Evolutionary conservation across 164 flowering plant genomes (phyloP), one percentile per base, ranked within the genome.

Genomic region (Chloranthus sessilifolius): DNA sequence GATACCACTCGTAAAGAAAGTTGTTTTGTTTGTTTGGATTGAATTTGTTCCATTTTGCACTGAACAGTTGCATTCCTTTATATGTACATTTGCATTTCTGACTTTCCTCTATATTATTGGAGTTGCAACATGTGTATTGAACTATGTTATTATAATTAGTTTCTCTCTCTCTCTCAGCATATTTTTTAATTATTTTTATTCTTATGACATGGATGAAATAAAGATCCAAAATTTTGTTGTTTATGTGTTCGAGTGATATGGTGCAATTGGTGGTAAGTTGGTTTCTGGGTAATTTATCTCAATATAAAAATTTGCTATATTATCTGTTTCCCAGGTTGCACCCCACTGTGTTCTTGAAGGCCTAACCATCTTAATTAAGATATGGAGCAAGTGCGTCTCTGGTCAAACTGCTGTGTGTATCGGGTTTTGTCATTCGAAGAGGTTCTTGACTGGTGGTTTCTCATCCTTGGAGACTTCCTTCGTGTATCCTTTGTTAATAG

Each of bases 401-500:
- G 75, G 75, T 74, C 96, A 72, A 76, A 72, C 57, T 68, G 74
- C 80, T 61, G 42, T 75, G 74, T 55, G 58, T 68, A 47, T 54
- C 64, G 55, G 61, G 64, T 66, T 61, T 71, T 85, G 47, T 80
- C 86, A 60, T 74, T 83, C 74, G 77, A 71, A 62, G 82, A 87
- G 83, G 83, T 79, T 60, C 90, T 89, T 55, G 82, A 83, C 63
- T 80, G 92, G 96, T 76, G 90, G 76, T 82, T 80, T 73, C 65
- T 74, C 62, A 58, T 67, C 70, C 69, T 66, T 69, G 89, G 84
- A 63, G 81, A 73, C 64, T 80, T 73, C 58, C 75, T 74, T 69
- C 75, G 71, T 74, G 81, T 80, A 73, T 89, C 96, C 52, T 86
- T 94, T 69, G 88, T 87, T 70, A 94, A 94, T 60, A 78, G 85